Conservation (phyloP, 805 yeast species). For the Yarrowia osloensis region DNA sequence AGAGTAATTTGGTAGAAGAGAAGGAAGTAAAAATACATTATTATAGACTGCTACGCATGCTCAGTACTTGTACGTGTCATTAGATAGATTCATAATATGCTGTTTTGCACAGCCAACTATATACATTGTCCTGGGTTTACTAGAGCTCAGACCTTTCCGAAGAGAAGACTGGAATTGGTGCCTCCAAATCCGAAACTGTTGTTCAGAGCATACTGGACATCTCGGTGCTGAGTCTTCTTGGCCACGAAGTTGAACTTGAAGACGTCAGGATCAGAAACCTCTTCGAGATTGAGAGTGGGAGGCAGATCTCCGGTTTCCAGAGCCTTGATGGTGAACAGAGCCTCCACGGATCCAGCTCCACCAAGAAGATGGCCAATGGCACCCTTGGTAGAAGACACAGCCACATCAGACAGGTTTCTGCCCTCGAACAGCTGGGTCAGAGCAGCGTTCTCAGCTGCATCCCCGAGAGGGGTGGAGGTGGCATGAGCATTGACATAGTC, state of each 20-base stretch:
- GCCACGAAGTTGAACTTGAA: constrained; percentile 63
- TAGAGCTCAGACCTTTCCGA: constrained; percentile 32
- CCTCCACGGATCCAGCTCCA: constrained; percentile 94
- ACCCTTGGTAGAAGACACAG: constrained; percentile 83
- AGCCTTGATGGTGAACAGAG: constrained; percentile 75
- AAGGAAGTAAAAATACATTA: constrained; percentile 6
- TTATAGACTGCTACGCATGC: background rate
- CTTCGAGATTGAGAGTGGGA: constrained; percentile 73
- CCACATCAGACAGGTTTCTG: constrained; percentile 35
- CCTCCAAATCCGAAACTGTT: constrained; percentile 99
- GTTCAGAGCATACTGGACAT: constrained; percentile 63
- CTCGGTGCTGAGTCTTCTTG: constrained; percentile 46
- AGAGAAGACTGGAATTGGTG: constrained; percentile 71
- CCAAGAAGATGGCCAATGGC: constrained; percentile 93
- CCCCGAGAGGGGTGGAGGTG: constrained; percentile 89
- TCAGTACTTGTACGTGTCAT: background rate
- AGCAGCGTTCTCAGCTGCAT: constrained; percentile 81
- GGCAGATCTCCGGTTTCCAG: constrained; percentile 62
- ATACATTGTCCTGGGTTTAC: background rate
- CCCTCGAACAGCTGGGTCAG: constrained; percentile 53
- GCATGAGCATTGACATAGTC: constrained; percentile 96
- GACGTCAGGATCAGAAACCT: constrained; percentile 50
- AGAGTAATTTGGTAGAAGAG: constrained; percentile 25
- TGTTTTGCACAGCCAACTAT: background rate
- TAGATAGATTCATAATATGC: background rate